Percentiles rank a stretch among this genome's conserved stretches.
Conservation (phyloP, 129 eudicot species). For the Chrysanthemum lavandulifolium region DNA sequence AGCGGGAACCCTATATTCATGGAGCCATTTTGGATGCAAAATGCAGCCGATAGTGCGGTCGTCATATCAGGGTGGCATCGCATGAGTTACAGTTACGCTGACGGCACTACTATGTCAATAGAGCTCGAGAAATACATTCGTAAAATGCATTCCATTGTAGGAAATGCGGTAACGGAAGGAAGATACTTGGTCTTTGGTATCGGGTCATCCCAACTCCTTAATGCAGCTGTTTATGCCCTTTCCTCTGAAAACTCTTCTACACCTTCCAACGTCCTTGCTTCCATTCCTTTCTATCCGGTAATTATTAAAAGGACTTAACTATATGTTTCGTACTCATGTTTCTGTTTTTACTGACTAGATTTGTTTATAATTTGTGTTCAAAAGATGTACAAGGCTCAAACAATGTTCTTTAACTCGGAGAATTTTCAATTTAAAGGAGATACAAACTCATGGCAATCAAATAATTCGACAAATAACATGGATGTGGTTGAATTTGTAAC, state of each 20-base stretch:
- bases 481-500: conserved; percentile 57
- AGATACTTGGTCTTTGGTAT: conserved; percentile 51
- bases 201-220: conserved; percentile 65
- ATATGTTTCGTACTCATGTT: too few species aligned
- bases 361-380: background rate
- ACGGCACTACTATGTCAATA: conserved; percentile 26
- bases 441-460: conserved; percentile 28
- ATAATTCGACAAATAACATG: conserved; percentile 21
- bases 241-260: conserved; percentile 44
- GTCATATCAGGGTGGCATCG: conserved; percentile 82
- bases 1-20: conserved; percentile 78
- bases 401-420: conserved; percentile 40
- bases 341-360: background rate
- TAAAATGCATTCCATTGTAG: conserved; percentile 47
- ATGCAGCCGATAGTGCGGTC: conserved; percentile 53
- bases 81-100: conserved; percentile 54
- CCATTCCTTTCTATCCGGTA: conserved; percentile 67
- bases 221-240: conserved; percentile 71
- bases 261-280: conserved; percentile 44
- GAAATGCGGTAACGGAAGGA: conserved; percentile 58
- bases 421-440: conserved; percentile 52
- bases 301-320: background rate
- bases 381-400: conserved; percentile 38
- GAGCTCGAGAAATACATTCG: conserved; percentile 53
- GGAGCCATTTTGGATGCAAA: conserved; percentile 86